Percentiles rank a stretch among this genome's conserved stretches.
These are phyloP conservation scores for Xylaria telfairii DNA, from an alignment of 495 filamentous ascomycete species.

Conservation along the genomic window DNA sequence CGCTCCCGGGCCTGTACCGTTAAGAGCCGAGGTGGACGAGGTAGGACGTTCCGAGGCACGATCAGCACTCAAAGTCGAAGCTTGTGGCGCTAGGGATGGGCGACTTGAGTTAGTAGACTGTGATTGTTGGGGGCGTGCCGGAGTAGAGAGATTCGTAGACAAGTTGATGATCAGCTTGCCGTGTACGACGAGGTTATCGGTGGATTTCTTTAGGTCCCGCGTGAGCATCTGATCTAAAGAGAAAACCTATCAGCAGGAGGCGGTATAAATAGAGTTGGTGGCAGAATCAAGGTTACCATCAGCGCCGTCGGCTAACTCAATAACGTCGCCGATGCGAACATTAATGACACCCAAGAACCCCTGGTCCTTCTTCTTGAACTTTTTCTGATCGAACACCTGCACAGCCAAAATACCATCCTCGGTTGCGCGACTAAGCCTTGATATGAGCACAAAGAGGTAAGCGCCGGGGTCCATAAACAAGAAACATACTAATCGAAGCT, in stretches of 20 bases:
- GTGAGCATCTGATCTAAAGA: conserved; percentile 85
- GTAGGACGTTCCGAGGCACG: conserved; percentile 43
- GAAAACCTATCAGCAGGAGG: conserved; percentile 29
- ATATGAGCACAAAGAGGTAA: conserved; percentile 18
- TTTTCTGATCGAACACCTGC: conserved; percentile 99
- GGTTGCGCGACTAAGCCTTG: conserved; percentile 69
- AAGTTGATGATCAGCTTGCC: conserved; percentile 96
- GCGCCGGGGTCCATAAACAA: conserved; percentile 8
- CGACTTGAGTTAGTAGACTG: conserved; percentile 47
- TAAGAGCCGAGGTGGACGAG: conserved; percentile 53
- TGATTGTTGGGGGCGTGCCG: conserved; percentile 40
- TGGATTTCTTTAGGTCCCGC: conserved; percentile 96
- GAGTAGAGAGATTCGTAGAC: conserved; percentile 77
- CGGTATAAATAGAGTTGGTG: neutral
- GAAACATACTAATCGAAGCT: conserved; percentile 87
- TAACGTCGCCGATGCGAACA: conserved; percentile 88
- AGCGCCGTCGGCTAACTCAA: conserved; percentile 85
- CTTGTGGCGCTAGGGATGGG: conserved; percentile 49
- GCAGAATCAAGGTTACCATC: conserved; percentile 71
- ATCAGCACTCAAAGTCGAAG: conserved; percentile 46
- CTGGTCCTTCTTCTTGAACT: conserved; percentile 99
- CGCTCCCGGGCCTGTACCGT: conserved; percentile 40
- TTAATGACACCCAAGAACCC: conserved; percentile 98
- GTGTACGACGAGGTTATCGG: conserved; percentile 96
- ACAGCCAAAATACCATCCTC: conserved; percentile 97